Base-by-base conservation (phyloP, 768 basidiomycete genomes). In the Serendipita sp. region DNA sequence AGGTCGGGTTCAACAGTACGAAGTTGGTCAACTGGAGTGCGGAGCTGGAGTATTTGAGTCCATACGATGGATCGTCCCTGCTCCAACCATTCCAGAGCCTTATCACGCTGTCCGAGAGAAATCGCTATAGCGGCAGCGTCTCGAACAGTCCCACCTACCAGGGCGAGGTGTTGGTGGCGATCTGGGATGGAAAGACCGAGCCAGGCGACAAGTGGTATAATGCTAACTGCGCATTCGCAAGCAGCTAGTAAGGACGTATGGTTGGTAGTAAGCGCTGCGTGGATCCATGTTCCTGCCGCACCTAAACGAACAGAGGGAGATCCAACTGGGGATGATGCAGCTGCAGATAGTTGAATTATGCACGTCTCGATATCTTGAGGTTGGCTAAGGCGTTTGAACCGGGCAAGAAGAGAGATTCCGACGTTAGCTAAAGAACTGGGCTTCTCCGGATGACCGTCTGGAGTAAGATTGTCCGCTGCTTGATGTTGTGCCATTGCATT, bases 21-120 rank as follows among this genome's bases (percentile, higher is more conserved):
- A 4, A 64, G 24, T 24, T 51, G 45, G 13, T 64, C 45, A n/a
- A 51, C 15, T 11, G 45, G 45, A 3, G 15, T 62, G 8, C 64
- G 37, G n/a, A 44, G 63, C 3, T 34, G n/a, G 10, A 37, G 58
- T 0, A 66, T 18, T 24, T 66, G 64, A 4, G 64, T 24, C 46
- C 46, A 65, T 13, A 66, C 45, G 32, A 66, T 41, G 5, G 38
- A 15, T 35, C 48, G 44, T 3, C 65, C 44, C 15, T 48, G 45
- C 24, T 66, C 66, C 16, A 65, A 3, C 41, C 64, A 41, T 54
- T 66, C 64, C 37, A 66, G 1, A 30, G 66, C 66, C 34, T 65
- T 47, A 24, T 65, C 47, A 18, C 4, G 35, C 13, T 16, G 30
- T 13, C 28, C 16, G 18, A 66, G 16, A 7, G 51, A 47, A 3